Conservation (phyloP, 2,329 filamentous ascomycete species). For the Atkinsonella hypoxylon region DNA sequence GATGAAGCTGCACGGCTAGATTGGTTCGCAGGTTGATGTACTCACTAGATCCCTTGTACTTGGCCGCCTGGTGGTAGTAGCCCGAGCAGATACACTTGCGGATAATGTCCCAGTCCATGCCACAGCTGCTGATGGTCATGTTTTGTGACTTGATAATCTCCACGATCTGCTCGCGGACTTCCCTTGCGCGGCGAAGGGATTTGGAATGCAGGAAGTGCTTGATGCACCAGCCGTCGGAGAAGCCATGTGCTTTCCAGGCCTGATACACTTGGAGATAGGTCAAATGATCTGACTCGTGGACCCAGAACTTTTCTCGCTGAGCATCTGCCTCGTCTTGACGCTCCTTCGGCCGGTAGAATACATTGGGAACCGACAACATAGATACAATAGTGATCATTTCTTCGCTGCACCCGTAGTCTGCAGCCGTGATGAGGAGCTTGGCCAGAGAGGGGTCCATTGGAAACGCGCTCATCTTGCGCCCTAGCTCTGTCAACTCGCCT, state of each 20-base stretch:
- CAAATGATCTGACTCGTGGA: slow-evolving; percentile 92
- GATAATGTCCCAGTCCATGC: slow-evolving; percentile 94
- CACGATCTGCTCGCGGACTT: slow-evolving; percentile 84
- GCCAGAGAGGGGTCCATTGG: slow-evolving; percentile 96
- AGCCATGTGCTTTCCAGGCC: slow-evolving; percentile 87
- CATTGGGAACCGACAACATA: slow-evolving; percentile 92
- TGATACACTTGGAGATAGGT: slow-evolving; percentile 92
- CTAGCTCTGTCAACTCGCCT: slow-evolving; percentile 78
- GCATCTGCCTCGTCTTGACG: slow-evolving; percentile 93
- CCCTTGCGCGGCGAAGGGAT: slow-evolving; percentile 77
- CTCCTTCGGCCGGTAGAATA: slow-evolving; percentile 95
- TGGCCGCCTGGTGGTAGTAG: slow-evolving; percentile 95
- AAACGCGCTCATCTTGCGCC: slow-evolving; percentile 89
- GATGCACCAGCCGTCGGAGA: slow-evolving; percentile 82
- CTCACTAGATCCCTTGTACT: slow-evolving; percentile 91
- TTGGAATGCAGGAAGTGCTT: slow-evolving; percentile 95
- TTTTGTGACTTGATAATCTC: slow-evolving; percentile 94
- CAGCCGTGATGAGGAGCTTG: slow-evolving; percentile 85
- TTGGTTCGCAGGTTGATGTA: slow-evolving; percentile 94
- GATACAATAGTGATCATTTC: slow-evolving; percentile 98
- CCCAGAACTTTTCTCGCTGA: slow-evolving; percentile 94
- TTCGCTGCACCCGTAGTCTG: slow-evolving; percentile 84
- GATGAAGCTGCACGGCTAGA: slow-evolving; percentile 87
- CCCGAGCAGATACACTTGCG: slow-evolving; percentile 94
- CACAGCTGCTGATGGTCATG: slow-evolving; percentile 77